These are phyloP conservation scores for Penicillium lagena DNA, from an alignment of 495 filamentous ascomycete species.

Conservation along the genomic window DNA sequence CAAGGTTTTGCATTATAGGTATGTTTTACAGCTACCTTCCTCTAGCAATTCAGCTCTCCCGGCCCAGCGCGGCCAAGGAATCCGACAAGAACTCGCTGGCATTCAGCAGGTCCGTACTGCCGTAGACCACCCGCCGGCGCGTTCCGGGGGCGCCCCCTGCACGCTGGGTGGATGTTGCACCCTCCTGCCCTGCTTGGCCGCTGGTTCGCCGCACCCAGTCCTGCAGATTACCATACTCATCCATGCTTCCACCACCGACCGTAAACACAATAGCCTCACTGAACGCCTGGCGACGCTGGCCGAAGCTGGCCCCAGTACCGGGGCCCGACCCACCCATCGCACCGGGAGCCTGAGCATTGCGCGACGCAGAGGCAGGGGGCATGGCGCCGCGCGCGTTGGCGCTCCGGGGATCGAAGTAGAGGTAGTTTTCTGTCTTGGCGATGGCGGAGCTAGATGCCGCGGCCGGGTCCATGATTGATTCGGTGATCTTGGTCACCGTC, in stretches of 20 bases:
- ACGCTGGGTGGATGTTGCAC: conserved; percentile 39
- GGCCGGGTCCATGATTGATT: conserved; percentile 96
- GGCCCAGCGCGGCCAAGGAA: conserved; percentile 74
- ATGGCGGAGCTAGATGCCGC: conserved; percentile 85
- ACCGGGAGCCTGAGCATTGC: conserved; percentile 44
- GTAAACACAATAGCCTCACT: conserved; percentile 95
- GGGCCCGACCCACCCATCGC: conserved; percentile 35
- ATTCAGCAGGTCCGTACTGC: conserved; percentile 89
- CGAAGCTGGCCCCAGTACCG: conserved; percentile 83
- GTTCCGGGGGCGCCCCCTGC: conserved; percentile 16
- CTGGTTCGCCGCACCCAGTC: conserved; percentile 85
- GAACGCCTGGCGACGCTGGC: conserved; percentile 88
- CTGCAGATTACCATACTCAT: conserved; percentile 96
- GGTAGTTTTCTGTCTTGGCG: conserved; percentile 92
- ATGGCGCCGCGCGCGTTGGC: conserved; percentile 92
- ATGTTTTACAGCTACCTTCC: conserved; percentile 2
- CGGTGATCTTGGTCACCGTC: conserved; percentile 94
- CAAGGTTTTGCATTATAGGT: conserved; percentile 5
- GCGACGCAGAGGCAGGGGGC: conserved; percentile 57
- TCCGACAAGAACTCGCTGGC: conserved; percentile 78
- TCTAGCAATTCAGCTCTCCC: conserved; percentile 43
- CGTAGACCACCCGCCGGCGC: conserved; percentile 83
- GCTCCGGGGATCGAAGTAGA: conserved; percentile 96
- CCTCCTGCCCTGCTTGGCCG: conserved; percentile 42
- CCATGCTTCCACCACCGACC: conserved; percentile 96